phyloP scores from a whole-genome alignment of 345 rosid species.

The Gossypium thurberi region DNA sequence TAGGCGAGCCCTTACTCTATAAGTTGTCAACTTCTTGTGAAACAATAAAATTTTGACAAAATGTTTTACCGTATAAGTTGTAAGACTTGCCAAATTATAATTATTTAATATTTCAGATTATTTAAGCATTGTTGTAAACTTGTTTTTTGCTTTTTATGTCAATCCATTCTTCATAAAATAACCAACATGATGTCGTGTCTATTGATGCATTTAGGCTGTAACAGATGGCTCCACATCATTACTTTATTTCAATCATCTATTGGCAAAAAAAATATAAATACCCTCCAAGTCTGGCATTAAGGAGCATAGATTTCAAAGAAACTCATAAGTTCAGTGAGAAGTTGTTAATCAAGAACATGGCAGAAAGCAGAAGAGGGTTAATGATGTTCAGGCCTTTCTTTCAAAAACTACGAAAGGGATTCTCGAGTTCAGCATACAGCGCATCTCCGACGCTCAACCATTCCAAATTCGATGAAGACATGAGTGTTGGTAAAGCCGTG shows the following conservation, averaged over 20 bases:
- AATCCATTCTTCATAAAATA: too few relatives aligned
- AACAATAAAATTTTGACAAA: too few relatives aligned
- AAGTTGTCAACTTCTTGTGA: too few relatives aligned
- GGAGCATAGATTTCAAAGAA: not conserved
- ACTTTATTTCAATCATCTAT: not conserved
- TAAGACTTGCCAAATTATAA: too few relatives aligned
- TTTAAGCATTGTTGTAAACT: too few relatives aligned
- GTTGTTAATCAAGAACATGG: not conserved
- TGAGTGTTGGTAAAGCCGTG: not conserved
- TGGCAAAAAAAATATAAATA: not conserved
- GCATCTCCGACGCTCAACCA: not conserved
- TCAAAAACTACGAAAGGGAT: not conserved
- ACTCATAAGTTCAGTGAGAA: not conserved
- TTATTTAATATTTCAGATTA: too few relatives aligned
- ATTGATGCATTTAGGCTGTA: not conserved
- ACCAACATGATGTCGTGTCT: not conserved
- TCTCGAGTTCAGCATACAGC: not conserved
- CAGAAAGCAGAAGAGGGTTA: slow-evolving; percentile 5
- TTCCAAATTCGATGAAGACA: not conserved
- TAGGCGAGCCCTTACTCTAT: too few relatives aligned
- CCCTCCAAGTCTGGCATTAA: not conserved
- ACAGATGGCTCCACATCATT: not conserved
- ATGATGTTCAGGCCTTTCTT: slow-evolving; percentile 2
- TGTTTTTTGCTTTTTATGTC: too few relatives aligned
- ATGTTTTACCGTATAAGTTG: too few relatives aligned